Evolutionary conservation across 768 basidiomycete species (phyloP), one percentile per base, ranked within the genome.

Genomic region (Saitozyma podzolica): DNA sequence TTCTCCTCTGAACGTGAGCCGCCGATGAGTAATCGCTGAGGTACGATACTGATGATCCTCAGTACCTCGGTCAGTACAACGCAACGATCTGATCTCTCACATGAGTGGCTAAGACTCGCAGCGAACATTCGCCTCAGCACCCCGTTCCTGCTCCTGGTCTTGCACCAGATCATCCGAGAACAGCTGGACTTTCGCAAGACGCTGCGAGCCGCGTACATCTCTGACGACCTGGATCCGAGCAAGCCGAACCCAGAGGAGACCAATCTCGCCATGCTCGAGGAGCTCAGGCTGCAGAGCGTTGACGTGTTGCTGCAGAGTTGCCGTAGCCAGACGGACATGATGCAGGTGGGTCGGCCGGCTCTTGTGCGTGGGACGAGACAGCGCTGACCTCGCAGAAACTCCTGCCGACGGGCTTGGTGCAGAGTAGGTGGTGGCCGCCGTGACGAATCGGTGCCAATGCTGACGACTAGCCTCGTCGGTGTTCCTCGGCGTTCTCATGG

Each of bases 1-100:
- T 50, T 72, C 70, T 10, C 70, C 70, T 37, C 11, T 72, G 43
- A 70, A 67, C 42, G 66, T 65, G 37, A 56, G 68, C 56, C 8
- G 17, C n/a, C 13, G 45, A 47, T 47, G 45, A 47, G 13, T 11
- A 17, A 11, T 53, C 49, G 43, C 17, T 50, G 50, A 11, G 8
- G 9, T 42, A 29, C 29, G 29, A 29, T 19, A 39, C 61, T 62
- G 42, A 61, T 29, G 29, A 29, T 8, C 3, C 50, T 9, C 45
- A 62, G 45, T 52, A 62, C 41, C 9, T 62, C n/a, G 40, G 61
- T 62, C 19, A 57, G 61, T 43, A 57, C 11, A n/a, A n/a, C n/a
- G n/a, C n/a, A n/a, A n/a, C n/a, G n/a, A n/a, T n/a, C n/a, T n/a
- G n/a, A 61, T 40, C 14, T 37, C 19, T n/a, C n/a, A n/a, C n/a